Evolutionary conservation across 345 rosid species (phyloP).

Genomic region (Lepidium aucheri): DNA sequence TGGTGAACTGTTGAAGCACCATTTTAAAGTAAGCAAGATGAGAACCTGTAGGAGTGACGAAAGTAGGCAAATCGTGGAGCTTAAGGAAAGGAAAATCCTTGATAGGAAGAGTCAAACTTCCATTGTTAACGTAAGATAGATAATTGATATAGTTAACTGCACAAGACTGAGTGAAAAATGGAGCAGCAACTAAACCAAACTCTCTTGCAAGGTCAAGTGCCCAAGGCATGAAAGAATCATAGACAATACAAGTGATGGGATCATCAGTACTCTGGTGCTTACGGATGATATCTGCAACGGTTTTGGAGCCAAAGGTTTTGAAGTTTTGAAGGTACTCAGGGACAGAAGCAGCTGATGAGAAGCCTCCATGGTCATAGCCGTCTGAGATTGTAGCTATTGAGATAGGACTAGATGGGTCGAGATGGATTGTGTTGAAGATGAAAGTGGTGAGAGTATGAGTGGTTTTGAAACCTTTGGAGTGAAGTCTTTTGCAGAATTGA

Average conservation of each 20-base stretch:
- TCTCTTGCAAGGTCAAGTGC: constrained; percentile 52
- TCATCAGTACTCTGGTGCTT: constrained; percentile 20
- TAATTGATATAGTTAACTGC: constrained; percentile 52
- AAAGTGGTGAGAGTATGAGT: constrained; percentile 33
- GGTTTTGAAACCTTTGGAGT: constrained; percentile 37
- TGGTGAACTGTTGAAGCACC: constrained; percentile 45
- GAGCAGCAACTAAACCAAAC: constrained; percentile 43
- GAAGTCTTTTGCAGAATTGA: constrained; percentile 48
- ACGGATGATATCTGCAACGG: constrained; percentile 30
- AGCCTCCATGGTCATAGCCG: no score
- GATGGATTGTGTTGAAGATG: constrained; percentile 24
- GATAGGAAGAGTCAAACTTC: constrained; percentile 38
- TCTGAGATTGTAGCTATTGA: no score
- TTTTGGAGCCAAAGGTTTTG: constrained; percentile 36
- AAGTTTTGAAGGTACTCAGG: constrained; percentile 30
- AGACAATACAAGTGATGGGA: constrained; percentile 45
- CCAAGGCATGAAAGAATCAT: constrained; percentile 64
- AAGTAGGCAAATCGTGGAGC: constrained; percentile 51
- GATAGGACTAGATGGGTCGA: not conserved
- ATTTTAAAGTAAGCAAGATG: constrained; percentile 47
- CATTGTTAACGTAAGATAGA: constrained; percentile 18
- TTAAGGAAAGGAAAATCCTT: constrained; percentile 35
- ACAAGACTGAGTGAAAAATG: constrained; percentile 66
- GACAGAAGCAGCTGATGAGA: not conserved
- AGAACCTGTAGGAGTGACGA: constrained; percentile 31